phyloP scores from a whole-genome alignment of 2,329 filamentous ascomycete genomes.

The Aaosphaeria arxii region DNA sequence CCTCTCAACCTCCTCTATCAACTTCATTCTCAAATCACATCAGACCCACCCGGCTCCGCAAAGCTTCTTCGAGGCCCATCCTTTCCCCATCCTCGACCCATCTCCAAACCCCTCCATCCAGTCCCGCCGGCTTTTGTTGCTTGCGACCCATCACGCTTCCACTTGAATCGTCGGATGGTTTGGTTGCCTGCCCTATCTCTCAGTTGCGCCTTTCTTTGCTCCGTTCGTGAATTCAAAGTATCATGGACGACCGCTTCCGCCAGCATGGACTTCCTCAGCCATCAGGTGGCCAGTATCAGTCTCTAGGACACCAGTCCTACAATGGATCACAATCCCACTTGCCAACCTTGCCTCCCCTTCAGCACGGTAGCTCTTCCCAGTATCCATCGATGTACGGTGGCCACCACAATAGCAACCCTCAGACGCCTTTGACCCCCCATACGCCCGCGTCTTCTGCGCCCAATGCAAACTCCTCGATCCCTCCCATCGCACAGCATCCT shows the following conservation, averaged over 20 bases:
- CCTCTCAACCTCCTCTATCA: slow-evolving; percentile 7
- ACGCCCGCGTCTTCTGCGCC: slow-evolving; percentile 33
- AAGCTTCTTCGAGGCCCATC: slow-evolving; percentile 28
- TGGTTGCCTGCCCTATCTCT: slow-evolving; percentile 22
- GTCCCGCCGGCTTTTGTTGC: slow-evolving; percentile 9
- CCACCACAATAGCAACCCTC: slow-evolving; percentile 33
- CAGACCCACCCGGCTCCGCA: slow-evolving; percentile 35
- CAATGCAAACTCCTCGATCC: slow-evolving; percentile 25
- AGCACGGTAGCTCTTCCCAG: slow-evolving; percentile 18
- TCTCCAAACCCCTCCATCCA: slow-evolving; percentile 20
- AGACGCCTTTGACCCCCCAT: slow-evolving; percentile 37
- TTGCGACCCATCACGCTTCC: slow-evolving; percentile 20
- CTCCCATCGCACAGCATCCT: slow-evolving; percentile 34
- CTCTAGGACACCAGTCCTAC: slow-evolving; percentile 29
- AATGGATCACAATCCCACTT: slow-evolving; percentile 26
- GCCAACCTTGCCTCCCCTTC: slow-evolving; percentile 35
- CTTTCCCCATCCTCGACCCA: slow-evolving; percentile 19
- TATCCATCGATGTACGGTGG: slow-evolving; percentile 30
- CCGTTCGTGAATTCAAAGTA: slow-evolving; percentile 13
- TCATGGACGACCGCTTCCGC: slow-evolving; percentile 39
- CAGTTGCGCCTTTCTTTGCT: slow-evolving; percentile 27
- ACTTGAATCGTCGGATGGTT: slow-evolving; percentile 31
- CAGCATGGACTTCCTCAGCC: slow-evolving; percentile 26
- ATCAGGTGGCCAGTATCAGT: slow-evolving; percentile 23
- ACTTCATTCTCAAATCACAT: slow-evolving; percentile 2